Conservation (phyloP, 805 yeast species). For the Candida vartiovaarae region DNA sequence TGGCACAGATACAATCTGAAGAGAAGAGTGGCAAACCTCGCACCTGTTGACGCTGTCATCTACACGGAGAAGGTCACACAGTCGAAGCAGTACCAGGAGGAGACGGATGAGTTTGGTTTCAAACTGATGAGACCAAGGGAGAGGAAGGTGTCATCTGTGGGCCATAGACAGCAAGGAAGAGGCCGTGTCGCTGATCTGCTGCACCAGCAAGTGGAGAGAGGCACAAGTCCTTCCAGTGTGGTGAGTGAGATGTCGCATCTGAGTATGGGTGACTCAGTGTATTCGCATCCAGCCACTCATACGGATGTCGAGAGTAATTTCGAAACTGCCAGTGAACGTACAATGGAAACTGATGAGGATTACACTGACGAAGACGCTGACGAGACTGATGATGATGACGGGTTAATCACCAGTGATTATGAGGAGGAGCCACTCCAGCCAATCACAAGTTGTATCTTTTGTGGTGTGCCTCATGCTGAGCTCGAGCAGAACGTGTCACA, state of each 20-base stretch:
- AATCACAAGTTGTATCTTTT: conserved; percentile 46
- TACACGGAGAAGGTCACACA: conserved; percentile 33
- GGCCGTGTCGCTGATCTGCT: conserved; percentile 20
- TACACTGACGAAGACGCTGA: conserved; percentile 15
- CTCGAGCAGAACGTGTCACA: conserved; percentile 60
- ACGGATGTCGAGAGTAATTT: conserved; percentile 28
- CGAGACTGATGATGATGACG: conserved; percentile 19
- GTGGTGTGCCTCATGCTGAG: conserved; percentile 46
- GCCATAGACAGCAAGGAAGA: conserved; percentile 12
- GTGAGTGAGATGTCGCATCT: conserved; percentile 48
- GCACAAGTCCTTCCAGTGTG: conserved; percentile 45
- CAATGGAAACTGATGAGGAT: conserved; percentile 29
- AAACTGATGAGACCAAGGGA: conserved; percentile 23
- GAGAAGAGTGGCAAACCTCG: conserved; percentile 80
- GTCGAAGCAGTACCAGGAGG: conserved; percentile 26
- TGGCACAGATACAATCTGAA: conserved; percentile 97
- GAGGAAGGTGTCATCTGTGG: conserved; percentile 11
- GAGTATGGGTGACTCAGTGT: conserved; percentile 42
- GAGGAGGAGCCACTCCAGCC: conserved; percentile 31
- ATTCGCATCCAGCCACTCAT: conserved; percentile 27
- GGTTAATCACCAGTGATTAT: conserved; percentile 9
- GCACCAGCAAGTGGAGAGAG: conserved; percentile 21
- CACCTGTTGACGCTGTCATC: conserved; percentile 59
- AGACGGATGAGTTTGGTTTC: conserved; percentile 35
- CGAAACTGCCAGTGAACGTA: conserved; percentile 48